These are phyloP conservation scores for Teratosphaeria epicoccoides DNA, from an alignment of 2,329 filamentous ascomycete genomes.

Conservation along the genomic window DNA sequence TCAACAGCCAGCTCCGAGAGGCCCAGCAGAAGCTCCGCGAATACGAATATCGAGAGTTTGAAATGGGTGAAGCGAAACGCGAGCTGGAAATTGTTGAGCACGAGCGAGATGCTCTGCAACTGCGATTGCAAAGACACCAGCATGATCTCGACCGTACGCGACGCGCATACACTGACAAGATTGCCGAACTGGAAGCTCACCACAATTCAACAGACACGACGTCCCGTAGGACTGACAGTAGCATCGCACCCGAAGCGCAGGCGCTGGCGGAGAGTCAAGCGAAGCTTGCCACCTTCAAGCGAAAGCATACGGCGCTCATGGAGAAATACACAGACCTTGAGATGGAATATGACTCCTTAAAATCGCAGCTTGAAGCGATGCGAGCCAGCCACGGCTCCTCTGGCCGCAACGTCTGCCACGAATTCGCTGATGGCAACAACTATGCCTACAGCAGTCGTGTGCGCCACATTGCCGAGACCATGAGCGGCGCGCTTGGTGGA, in stretches of 20 bases:
- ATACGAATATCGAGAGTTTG: conserved; percentile 53
- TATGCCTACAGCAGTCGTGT: neutral
- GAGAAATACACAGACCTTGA: conserved; percentile 41
- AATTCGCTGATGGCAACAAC: neutral
- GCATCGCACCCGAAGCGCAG: conserved; percentile 12
- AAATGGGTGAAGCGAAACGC: conserved; percentile 47
- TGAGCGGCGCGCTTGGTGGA: neutral
- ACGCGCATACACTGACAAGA: conserved; percentile 38
- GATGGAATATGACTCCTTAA: conserved; percentile 22
- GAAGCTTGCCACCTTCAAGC: conserved; percentile 41
- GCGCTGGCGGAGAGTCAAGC: conserved; percentile 38
- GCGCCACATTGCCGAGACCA: neutral
- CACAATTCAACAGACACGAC: neutral
- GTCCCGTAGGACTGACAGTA: neutral
- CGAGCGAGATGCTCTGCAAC: conserved; percentile 47
- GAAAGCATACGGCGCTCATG: conserved; percentile 41
- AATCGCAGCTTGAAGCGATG: conserved; percentile 16
- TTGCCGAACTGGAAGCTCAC: conserved; percentile 35
- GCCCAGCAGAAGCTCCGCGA: conserved; percentile 52
- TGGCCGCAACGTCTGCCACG: conserved; percentile 4
- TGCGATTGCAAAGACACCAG: conserved; percentile 46
- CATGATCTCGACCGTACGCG: conserved; percentile 39
- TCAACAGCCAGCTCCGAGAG: conserved; percentile 49
- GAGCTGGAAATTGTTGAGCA: conserved; percentile 49
- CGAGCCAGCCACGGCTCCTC: conserved; percentile 7